A percentile compares a stretch with the other conserved stretches of the same genome.
These are phyloP conservation scores for Plasmopara viticola DNA, from an alignment of 352 stramenopile species.

Conservation along the genomic window DNA sequence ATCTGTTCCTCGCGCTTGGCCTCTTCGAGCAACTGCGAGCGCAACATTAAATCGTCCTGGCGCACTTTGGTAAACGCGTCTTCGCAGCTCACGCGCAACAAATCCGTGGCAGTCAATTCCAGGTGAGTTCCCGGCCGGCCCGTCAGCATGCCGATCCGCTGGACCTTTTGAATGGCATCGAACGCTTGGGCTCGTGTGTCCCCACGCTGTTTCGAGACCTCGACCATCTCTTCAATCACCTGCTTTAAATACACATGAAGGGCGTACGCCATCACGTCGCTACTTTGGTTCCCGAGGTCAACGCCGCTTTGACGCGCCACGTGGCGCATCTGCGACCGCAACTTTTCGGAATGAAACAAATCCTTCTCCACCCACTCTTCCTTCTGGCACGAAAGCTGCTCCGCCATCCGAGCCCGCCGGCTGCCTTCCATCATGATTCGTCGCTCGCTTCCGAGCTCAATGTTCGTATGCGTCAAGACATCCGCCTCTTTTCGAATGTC, in stretches of 20 bases:
- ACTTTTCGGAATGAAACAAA: conserved; percentile 66
- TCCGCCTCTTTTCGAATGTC: conserved; percentile 81
- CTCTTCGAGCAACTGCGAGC: conserved; percentile 61
- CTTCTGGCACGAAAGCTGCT: conserved; percentile 61
- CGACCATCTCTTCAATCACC: conserved; percentile 82
- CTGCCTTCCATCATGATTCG: conserved; percentile 69
- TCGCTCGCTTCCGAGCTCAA: conserved; percentile 67
- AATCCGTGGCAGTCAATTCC: conserved; percentile 70
- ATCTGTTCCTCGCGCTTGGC: conserved; percentile 66
- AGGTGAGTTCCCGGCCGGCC: conserved; percentile 18
- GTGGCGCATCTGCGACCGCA: conserved; percentile 51
- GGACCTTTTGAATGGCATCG: conserved; percentile 41
- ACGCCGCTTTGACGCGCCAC: conserved; percentile 45
- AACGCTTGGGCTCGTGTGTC: conserved; percentile 46
- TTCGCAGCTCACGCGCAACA: conserved; percentile 80
- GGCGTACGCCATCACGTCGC: conserved; percentile 77
- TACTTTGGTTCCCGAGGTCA: conserved; percentile 46
- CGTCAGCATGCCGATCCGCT: conserved; percentile 17
- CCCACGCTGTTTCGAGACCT: conserved; percentile 67
- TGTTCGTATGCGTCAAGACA: conserved; percentile 77
- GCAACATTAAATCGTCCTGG: conserved; percentile 58
- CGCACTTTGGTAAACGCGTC: conserved; percentile 64
- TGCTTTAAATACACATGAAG: conserved; percentile 84
- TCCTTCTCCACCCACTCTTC: conserved; percentile 77
- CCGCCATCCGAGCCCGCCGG: conserved; percentile 27